Conservation (phyloP, 2,329 filamentous ascomycete genomes). For the Delphinella strobiligena region DNA sequence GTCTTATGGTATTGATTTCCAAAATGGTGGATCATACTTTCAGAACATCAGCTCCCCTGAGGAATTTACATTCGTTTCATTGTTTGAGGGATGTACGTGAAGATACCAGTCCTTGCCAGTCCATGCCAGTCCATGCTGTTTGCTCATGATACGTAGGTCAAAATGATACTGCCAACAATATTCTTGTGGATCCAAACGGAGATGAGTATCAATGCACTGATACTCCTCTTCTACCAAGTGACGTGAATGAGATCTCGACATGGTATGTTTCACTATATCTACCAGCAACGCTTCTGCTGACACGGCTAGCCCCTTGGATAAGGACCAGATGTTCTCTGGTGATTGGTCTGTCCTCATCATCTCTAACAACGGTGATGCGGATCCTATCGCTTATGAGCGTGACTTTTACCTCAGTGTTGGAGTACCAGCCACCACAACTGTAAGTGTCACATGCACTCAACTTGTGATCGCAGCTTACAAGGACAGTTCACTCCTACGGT, state of each 20-base stretch:
- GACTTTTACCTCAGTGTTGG: slow-evolving; percentile 27
- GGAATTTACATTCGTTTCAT: slow-evolving; percentile 30
- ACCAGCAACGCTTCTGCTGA: neutral
- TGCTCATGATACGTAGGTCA: slow-evolving; percentile 15
- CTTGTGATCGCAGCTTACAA: neutral
- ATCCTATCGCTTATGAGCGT: slow-evolving; percentile 34
- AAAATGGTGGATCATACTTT: slow-evolving; percentile 32
- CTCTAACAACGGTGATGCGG: slow-evolving; percentile 30
- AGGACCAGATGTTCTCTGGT: slow-evolving; percentile 31
- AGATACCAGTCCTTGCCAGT: neutral
- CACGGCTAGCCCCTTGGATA: slow-evolving; percentile 23
- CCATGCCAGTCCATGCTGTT: too few relatives aligned
- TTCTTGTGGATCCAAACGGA: slow-evolving; percentile 29
- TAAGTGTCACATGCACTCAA: slow-evolving; percentile 7
- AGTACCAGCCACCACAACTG: slow-evolving; percentile 18
- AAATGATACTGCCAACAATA: slow-evolving; percentile 26
- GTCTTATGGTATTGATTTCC: slow-evolving; percentile 27
- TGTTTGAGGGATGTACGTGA: slow-evolving; percentile 24
- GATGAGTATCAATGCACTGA: slow-evolving; percentile 30
- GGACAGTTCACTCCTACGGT: slow-evolving; percentile 16
- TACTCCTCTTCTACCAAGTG: slow-evolving; percentile 27
- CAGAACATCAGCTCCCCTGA: slow-evolving; percentile 31
- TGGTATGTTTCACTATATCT: slow-evolving; percentile 19
- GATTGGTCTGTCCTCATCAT: slow-evolving; percentile 33
- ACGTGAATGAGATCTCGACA: slow-evolving; percentile 26